Conservation (phyloP, 371 early-diverging fungal species). For the Sporodiniella umbellata region DNA sequence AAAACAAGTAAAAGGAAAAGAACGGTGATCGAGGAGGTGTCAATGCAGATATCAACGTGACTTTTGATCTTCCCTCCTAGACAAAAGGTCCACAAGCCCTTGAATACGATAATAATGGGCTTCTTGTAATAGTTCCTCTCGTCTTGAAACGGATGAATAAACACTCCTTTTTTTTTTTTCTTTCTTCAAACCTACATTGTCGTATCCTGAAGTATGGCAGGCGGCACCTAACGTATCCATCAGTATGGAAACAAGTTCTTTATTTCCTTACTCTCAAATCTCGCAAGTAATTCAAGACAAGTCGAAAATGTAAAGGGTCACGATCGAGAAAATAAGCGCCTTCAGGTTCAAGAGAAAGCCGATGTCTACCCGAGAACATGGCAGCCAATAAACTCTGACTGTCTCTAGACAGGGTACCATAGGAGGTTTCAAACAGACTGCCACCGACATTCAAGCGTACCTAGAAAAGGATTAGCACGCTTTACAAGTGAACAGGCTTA, state of each 20-base stretch:
- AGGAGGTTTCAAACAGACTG: conserved; percentile 33
- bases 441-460: conserved; percentile 41
- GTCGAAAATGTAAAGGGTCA: conserved; percentile 34
- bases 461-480: neutral
- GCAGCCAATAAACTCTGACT: conserved; percentile 33
- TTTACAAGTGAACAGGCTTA: neutral
- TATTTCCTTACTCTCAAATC: conserved; percentile 26
- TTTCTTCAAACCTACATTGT: conserved; percentile 18
- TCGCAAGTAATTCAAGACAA: conserved; percentile 33
- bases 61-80: conserved; percentile 10
- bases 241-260: neutral
- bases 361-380: conserved; percentile 44
- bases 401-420: conserved; percentile 34
- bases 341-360: conserved; percentile 27
- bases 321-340: conserved; percentile 44
- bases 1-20: conserved; percentile 2
- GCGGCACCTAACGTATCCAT: conserved; percentile 22
- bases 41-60: conserved; percentile 8
- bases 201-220: conserved; percentile 26
- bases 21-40: conserved; percentile 8
- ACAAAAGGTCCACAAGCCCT: conserved; percentile 23
- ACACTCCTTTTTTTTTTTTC: neutral
- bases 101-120: conserved; percentile 42
- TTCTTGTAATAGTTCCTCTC: conserved; percentile 42
- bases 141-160: conserved; percentile 7